Conservation (phyloP, 371 early-diverging fungal genomes). For the Mortierella sp. region DNA sequence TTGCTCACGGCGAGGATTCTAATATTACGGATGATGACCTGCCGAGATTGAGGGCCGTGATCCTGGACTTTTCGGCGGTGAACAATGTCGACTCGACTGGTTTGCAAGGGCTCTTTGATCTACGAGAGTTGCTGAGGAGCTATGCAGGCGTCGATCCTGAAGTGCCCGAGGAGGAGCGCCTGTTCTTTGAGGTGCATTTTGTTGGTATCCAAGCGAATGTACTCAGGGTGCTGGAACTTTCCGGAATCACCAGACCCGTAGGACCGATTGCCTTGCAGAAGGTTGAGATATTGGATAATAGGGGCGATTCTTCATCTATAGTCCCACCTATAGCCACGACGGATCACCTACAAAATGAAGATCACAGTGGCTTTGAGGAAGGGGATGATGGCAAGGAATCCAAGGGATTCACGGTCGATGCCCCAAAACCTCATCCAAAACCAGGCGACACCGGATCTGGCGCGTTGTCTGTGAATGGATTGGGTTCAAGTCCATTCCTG, state of each 20-base stretch:
- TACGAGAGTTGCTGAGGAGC: conserved; percentile 63
- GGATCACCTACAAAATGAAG: background rate
- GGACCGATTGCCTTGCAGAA: conserved; percentile 32
- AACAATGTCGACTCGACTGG: conserved; percentile 85
- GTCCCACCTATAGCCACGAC: background rate
- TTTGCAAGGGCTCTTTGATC: conserved; percentile 74
- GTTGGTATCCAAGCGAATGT: conserved; percentile 50
- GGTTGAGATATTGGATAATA: conserved; percentile 31
- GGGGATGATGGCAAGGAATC: background rate
- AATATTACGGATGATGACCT: conserved; percentile 50
- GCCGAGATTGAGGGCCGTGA: conserved; percentile 73
- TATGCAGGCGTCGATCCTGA: conserved; percentile 63
- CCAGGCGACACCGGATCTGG: conserved; percentile 33
- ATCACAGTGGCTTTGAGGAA: background rate
- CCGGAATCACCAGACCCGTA: conserved; percentile 55
- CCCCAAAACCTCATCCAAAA: conserved; percentile 3
- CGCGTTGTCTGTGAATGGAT: conserved; percentile 23
- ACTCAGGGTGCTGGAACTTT: conserved; percentile 51
- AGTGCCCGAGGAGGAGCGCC: conserved; percentile 18
- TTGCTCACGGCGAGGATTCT: conserved; percentile 32
- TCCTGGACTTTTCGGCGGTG: conserved; percentile 84
- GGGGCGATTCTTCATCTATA: background rate
- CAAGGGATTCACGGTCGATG: conserved; percentile 8
- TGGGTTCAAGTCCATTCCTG: conserved; percentile 41
- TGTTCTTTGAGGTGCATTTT: conserved; percentile 54